These are phyloP conservation scores for Aquilaria sinensis DNA, from an alignment of 345 rosid species.

Conservation along the genomic window DNA sequence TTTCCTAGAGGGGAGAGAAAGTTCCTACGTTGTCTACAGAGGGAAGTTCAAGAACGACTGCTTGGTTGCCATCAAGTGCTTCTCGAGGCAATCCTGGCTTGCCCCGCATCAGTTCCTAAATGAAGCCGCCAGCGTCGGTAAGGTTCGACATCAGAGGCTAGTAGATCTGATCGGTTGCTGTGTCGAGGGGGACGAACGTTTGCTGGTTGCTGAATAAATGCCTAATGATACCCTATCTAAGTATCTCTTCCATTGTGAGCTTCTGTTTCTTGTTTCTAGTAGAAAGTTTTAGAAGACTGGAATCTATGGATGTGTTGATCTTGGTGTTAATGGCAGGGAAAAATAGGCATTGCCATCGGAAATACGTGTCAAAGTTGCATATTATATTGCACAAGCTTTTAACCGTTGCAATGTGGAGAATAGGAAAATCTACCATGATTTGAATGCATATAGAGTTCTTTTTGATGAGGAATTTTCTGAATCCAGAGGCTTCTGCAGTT, in stretches of 20 bases:
- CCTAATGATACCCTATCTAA: slow-evolving; percentile 93
- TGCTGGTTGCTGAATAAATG: slow-evolving; percentile 90
- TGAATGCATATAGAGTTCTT: slow-evolving; percentile 93
- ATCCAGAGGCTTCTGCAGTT: no score
- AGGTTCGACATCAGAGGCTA: slow-evolving; percentile 76
- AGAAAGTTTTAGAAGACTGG: background rate
- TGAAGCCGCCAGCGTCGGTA: slow-evolving; percentile 90
- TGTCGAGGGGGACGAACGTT: slow-evolving; percentile 90
- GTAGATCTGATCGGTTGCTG: slow-evolving; percentile 93
- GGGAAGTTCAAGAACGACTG: slow-evolving; percentile 69
- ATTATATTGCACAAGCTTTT: slow-evolving; percentile 76
- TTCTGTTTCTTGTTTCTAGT: background rate
- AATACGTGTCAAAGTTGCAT: slow-evolving; percentile 84
- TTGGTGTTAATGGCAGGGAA: slow-evolving; percentile 43
- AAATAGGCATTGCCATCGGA: slow-evolving; percentile 96
- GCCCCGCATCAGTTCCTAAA: slow-evolving; percentile 87
- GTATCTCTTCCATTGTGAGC: slow-evolving; percentile 90
- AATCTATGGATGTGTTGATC: slow-evolving; percentile 19
- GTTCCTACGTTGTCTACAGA: slow-evolving; percentile 82
- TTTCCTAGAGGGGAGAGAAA: slow-evolving; percentile 87
- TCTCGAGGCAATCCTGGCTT: slow-evolving; percentile 92
- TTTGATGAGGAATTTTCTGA: slow-evolving; percentile 56
- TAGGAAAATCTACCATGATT: slow-evolving; percentile 80
- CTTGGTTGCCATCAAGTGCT: slow-evolving; percentile 75
- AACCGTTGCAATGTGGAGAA: slow-evolving; percentile 70